Evolutionary conservation across 495 filamentous ascomycete species (phyloP), one percentile per base, ranked within the genome.

Genomic region (Tetracladium marchalianum): DNA sequence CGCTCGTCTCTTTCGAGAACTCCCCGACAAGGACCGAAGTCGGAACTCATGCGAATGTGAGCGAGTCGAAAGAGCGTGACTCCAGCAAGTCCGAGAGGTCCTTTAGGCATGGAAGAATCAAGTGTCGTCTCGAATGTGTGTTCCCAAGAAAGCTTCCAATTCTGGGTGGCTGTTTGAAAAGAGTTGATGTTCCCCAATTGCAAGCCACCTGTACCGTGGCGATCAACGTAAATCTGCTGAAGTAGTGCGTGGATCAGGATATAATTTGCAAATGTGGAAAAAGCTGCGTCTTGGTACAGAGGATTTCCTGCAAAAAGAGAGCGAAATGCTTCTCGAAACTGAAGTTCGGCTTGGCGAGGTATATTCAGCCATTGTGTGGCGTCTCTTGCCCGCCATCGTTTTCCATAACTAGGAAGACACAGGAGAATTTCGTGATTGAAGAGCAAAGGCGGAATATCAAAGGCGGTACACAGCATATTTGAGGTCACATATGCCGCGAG

Each of bases 171-270:
- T 70, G 27, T 70, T 57, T 22, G 66, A 56, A 4, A 65, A 68
- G 24, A 71, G 73, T 1, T 66, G 31, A 53, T 38, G 13, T 53
- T 53, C 5, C 43, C 62, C 0, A 71, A 70, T 37, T 54, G 65
- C 44, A 54, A 56, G 4, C 65, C 64, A 19, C 68, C 68, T 0
- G 69, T 71, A 4, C 75, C 73, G 49, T 84, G 76, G 44, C 78
- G 81, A 33, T 81, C 67, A 12, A 82, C 44, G 59, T 76, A 84
- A 19, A 85, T 82, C 41, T 81, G 77, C 49, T 85, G 81, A 12
- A 83, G 68, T 42, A 85, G 56, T 0, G 77, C 80, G 50, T 82
- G 77, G 31, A 85, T 81, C 2, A 85, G 69, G 4, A 81, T 69
- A 50, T 84, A 82, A 49, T 79, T 77, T n/a, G 79, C 80, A 1